Evolutionary conservation across 768 basidiomycete genomes (phyloP).

Genomic region (Ephemerocybe angulata): DNA sequence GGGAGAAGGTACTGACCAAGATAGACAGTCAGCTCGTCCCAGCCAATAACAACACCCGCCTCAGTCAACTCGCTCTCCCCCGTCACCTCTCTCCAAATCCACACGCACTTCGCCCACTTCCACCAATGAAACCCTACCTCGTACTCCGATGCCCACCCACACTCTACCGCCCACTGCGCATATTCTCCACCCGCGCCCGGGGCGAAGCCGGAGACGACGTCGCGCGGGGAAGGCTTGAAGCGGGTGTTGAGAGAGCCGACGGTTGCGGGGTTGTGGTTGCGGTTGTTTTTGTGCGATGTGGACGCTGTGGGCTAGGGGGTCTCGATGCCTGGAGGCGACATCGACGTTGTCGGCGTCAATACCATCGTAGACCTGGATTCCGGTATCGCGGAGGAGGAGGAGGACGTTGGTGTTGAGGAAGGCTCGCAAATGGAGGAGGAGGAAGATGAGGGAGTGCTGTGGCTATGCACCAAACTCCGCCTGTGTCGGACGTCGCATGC

Average conservation of each 20-base stretch:
- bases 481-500: too few relatives aligned
- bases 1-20: not conserved
- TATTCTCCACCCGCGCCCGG: slow-evolving; percentile 45
- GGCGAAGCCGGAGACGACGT: slow-evolving; percentile 42
- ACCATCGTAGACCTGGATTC: too few relatives aligned
- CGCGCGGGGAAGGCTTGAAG: slow-evolving; percentile 38
- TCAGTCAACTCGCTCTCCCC: not conserved
- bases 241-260: slow-evolving; percentile 20
- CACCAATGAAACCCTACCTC: not conserved
- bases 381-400: too few relatives aligned
- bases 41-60: not conserved
- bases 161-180: not conserved
- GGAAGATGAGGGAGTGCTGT: too few relatives aligned
- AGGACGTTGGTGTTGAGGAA: too few relatives aligned
- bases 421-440: too few relatives aligned
- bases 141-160: not conserved
- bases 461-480: too few relatives aligned
- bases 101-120: not conserved
- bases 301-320: too few relatives aligned
- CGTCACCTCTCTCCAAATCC: not conserved
- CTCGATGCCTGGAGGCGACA: too few relatives aligned
- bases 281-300: too few relatives aligned
- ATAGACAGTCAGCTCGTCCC: not conserved
- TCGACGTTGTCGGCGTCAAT: too few relatives aligned
- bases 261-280: slow-evolving; percentile 24